These are phyloP conservation scores for Pisolithus sp. DNA, from an alignment of 768 basidiomycete species.

Conservation along the genomic window DNA sequence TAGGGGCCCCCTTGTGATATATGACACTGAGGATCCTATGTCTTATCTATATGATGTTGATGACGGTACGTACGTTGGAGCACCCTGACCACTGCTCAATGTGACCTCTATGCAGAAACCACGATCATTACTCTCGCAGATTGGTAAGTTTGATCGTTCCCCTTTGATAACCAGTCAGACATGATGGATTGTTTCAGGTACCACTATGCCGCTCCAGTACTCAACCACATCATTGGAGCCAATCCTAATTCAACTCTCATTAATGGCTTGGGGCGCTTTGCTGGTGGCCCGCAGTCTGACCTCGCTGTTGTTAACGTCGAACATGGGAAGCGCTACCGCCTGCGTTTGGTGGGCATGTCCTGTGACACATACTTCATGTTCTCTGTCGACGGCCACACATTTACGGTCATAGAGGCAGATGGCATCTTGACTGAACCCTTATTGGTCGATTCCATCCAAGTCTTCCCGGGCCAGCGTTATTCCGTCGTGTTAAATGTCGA, in stretches of 20 bases:
- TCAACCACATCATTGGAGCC: conserved; percentile 13
- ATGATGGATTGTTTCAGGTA: conserved; percentile 12
- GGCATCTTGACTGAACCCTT: conserved; percentile 37
- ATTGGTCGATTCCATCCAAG: conserved; percentile 33
- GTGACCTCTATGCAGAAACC: conserved; percentile 10
- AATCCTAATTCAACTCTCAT: conserved; percentile 22
- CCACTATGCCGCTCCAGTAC: conserved; percentile 12
- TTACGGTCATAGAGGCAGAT: conserved; percentile 41
- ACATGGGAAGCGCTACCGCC: conserved; percentile 36
- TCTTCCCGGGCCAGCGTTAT: conserved; percentile 33
- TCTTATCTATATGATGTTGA: conserved; percentile 39
- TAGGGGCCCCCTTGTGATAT: conserved; percentile 38
- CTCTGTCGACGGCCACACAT: conserved; percentile 41
- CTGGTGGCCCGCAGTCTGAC: conserved; percentile 29
- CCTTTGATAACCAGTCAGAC: background rate
- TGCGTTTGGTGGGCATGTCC: conserved; percentile 41
- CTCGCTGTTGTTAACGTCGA: conserved; percentile 37
- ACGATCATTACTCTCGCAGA: conserved; percentile 22
- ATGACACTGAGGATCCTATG: conserved; percentile 40
- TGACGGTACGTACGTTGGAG: conserved; percentile 28
- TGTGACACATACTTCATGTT: conserved; percentile 40
- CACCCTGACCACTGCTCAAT: conserved; percentile 7
- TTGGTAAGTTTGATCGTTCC: conserved; percentile 10
- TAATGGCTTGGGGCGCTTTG: conserved; percentile 25
- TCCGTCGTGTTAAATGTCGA: conserved; percentile 40